Percentiles rank a stretch among this genome's conserved stretches.
phyloP scores from a whole-genome alignment of 768 basidiomycete species.

The Boletus reticuloceps region DNA sequence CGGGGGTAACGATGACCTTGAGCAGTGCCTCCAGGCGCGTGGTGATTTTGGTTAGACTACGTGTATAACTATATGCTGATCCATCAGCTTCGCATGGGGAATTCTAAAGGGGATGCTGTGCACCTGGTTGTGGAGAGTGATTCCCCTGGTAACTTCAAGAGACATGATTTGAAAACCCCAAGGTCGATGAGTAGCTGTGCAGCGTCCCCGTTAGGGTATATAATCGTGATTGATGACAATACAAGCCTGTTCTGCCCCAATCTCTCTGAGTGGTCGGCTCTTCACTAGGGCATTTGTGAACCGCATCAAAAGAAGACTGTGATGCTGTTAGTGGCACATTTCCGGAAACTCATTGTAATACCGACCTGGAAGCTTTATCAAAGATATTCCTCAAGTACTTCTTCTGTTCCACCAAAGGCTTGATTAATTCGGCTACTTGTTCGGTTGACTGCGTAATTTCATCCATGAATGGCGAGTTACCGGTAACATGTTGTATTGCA shows the following conservation, averaged over 20 bases:
- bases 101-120: constrained; percentile 8
- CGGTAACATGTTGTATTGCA: constrained; percentile 74
- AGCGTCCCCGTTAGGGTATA: constrained; percentile 6
- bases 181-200: constrained; percentile 84
- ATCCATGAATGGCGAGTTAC: constrained; percentile 75
- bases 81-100: constrained; percentile 8
- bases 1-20: constrained; percentile 93
- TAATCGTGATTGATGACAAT: not conserved
- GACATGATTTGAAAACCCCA: constrained; percentile 77
- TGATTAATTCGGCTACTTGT: constrained; percentile 72
- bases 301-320: constrained; percentile 75
- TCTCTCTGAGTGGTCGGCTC: constrained; percentile 87
- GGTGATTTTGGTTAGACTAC: constrained; percentile 77
- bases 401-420: constrained; percentile 87
- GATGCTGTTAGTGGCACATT: not conserved
- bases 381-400: constrained; percentile 91
- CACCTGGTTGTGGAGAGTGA: constrained; percentile 53
- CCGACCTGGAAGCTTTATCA: constrained; percentile 89
- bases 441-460: constrained; percentile 77
- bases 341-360: not conserved
- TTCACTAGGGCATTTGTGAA: constrained; percentile 89
- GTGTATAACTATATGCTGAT: constrained; percentile 61
- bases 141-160: constrained; percentile 83
- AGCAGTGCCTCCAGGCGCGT: constrained; percentile 85
- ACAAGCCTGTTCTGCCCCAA: constrained; percentile 89